Base-by-base conservation (phyloP, 768 basidiomycete species). In the Panus rudis region DNA sequence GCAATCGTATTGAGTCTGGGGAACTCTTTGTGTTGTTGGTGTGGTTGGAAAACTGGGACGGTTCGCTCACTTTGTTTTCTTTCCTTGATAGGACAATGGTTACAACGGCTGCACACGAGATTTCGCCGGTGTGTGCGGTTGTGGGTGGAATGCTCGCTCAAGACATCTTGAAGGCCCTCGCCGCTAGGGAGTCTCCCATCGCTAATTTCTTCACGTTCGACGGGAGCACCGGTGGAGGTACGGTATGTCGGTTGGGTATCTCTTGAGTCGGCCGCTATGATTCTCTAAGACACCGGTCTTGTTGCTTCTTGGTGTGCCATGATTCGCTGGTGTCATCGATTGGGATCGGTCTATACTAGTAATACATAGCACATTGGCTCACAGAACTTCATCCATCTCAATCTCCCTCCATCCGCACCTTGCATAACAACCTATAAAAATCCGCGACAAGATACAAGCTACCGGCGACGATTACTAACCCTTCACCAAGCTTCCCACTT, bases 361-460 rank as follows among this genome's bases (percentile, higher is more conserved):
- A 24, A 26, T 26, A 39, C 19, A 16, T 21, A 39, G 22, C 39
- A 24, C 19, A n/a, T n/a, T n/a, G n/a, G n/a, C n/a, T n/a, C n/a
- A n/a, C n/a, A n/a, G n/a, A n/a, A n/a, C n/a, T n/a, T n/a, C n/a
- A n/a, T n/a, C n/a, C n/a, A n/a, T n/a, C n/a, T n/a, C n/a, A n/a
- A n/a, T n/a, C 31, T 10, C 17, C 22, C 13, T 16, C n/a, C 21
- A 16, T 22, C 14, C 19, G 14, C 21, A 37, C 27, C 32, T 30
- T 37, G 24, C 42, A 30, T 22, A 56, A 45, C 28, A 58, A 39
- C 44, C 92, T 69, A 66, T 94, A 96, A 43, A 93, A 79, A 65
- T 98, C 94, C 8, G 92, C 91, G 1, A 92, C 89, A 28, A 97
- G 75, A 64, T 99, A 99, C 54, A 98, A 60, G 63, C 96, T 98